Evolutionary conservation across 768 basidiomycete species (phyloP), one percentile per base, ranked within the genome.

Genomic region (Rhizopogon rudus): DNA sequence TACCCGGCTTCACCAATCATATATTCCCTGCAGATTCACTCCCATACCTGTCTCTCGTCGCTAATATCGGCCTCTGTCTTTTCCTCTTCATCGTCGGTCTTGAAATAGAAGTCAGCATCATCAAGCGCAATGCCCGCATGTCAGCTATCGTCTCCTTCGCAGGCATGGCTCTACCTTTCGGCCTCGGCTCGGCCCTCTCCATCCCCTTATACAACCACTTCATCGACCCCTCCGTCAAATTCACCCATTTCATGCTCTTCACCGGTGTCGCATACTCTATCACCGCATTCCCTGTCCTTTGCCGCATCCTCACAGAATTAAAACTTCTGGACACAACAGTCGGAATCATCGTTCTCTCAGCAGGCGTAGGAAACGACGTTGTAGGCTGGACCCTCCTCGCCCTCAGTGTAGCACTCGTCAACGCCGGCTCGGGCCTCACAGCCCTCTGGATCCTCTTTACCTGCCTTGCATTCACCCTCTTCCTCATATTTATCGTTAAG

Each of bases 71-170:
- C 6, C 79, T 92, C 5, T 87, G 86, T 59, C 81, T 93, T 43
- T 94, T 93, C 72, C 81, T 98, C 13, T 98, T 97, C 74, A 80
- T 98, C 57, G 88, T 98, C 40, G 96, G 96, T 3, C 84, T 96
- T 35, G 91, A 93, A 74, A 94, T 97, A 55, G 97, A 98, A 55
- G 73, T 78, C 0, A 71, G 75, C 5, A 76, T 98, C 56, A 86
- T 98, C 70, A 86, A 79, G 62, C 85, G 88, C 40, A 90, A 91
- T 75, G 84, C 81, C 0, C 78, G 83, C 8, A 73, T 85, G 9
- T 89, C 87, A 0, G 70, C 71, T 3, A 77, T 83, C 2, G 84
- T 98, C 52, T 87, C 92, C 0, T 60, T 89, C 1, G 88, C 86
- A 0, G 96, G 96, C 2, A 92, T 98, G 80, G 65, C 82, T 4